Evolutionary conservation across 179 eudicot genomes (phyloP), one percentile per base, ranked within the genome.

Genomic region (Heliamphora pulchella): DNA sequence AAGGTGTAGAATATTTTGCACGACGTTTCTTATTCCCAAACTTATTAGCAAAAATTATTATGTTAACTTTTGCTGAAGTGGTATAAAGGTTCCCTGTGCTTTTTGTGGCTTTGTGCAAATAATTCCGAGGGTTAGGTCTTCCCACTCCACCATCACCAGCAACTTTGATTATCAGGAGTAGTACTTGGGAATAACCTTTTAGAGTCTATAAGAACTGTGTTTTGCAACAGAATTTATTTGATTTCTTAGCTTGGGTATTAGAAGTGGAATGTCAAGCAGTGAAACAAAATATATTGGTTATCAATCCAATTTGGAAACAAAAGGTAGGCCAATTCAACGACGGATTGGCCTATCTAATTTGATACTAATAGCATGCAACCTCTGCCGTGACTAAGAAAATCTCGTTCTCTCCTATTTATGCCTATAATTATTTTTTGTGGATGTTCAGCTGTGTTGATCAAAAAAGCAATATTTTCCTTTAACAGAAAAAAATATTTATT

Each of bases 121-220:
- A 39, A 67, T 67, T 4, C 18, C 71, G n/a, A 39, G 50, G 2
- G 48, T 41, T 14, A 43, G 14, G 48, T 13, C 5, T 43, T 67
- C 18, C 18, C 48, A 4, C 5, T 41, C 71, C 41, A 67, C 50
- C 8, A 43, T 13, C 71, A n/a, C 50, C 14, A 48, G 51, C 51
- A 3, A 3, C 51, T 1, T 48, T 48, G 51, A 48, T 48, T 48
- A 48, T 48, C 51, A 48, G 51, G 51, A 4, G 47, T 3, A 41
- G 71, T 1, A 41, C 18, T 5, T 14, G 74, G 55, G 22, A 71
- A 71, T 47, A 39, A 14, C 74, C 31, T 47, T 69, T 69, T 44
- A 69, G 73, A 44, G 53, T 48, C 73, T 15, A 69, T n/a, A 44
- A 46, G 73, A 69, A 17, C 15, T 44, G 73, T 51, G 43, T 68